Evolutionary conservation across 805 yeast genomes (phyloP), one percentile per base, ranked within the genome.

Genomic region (Monosporozyma aerobia): DNA sequence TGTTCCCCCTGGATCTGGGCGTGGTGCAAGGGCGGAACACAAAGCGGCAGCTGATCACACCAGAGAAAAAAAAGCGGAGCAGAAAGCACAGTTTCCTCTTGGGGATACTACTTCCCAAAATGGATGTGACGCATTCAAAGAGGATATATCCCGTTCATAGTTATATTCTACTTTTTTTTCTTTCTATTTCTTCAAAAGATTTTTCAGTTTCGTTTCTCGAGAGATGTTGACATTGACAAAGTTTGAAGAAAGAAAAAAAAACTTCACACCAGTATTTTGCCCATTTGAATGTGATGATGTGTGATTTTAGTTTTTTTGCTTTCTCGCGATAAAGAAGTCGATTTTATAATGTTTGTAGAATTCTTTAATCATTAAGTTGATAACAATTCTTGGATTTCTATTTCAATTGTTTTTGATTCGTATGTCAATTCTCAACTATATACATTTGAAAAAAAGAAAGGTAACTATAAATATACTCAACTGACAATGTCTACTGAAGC

Each of bases 401-500:
- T 9, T 35, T 35, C 39, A 35, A 35, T 35, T 35, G 14, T 5
- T 11, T 27, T 27, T 27, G 2, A 35, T 35, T 35, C 39, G 14
- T 9, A 13, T 35, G 7, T n/a, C 22, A n/a, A 5, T 16, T n/a
- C 23, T 39, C n/a, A 39, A 6, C 5, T 39, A 14, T 9, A 19
- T 40, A 16, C 11, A 9, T 27, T 27, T 27, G 29, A 27, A 27
- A 27, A 5, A 5, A 27, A 27, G 19, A 19, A 40, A 19, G 19
- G 19, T 41, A 43, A 23, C 13, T 19, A 16, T 4, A 39, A 39
- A n/a, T n/a, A 39, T 39, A 9, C 43, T 35, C 39, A 13, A 35
- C n/a, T 35, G 25, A 43, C 30, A 33, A 47, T 47, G 49, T 33
- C 49, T 33, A 19, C 30, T 22, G 49, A 47, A 47, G 44, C 45